phyloP scores from a whole-genome alignment of 23 red algal species.

The Cyanidioschyzon merolae region DNA sequence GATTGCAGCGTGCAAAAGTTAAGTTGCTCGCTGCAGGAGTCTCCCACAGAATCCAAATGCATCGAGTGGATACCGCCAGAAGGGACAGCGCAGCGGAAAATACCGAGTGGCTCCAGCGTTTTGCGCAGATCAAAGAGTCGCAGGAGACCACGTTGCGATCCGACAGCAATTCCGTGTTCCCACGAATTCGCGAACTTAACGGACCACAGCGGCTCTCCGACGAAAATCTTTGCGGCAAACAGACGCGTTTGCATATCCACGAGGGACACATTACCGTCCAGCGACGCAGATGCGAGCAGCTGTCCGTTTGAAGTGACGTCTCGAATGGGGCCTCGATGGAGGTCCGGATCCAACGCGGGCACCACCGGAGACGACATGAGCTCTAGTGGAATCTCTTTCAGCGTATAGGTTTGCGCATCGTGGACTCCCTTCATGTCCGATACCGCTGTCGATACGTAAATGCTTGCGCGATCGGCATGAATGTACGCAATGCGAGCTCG shows the following conservation, averaged over 20 bases:
- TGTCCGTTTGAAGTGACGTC: neutral
- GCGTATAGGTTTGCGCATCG: neutral
- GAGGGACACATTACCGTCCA: neutral
- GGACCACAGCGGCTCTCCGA: neutral
- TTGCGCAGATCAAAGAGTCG: neutral
- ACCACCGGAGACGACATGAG: neutral
- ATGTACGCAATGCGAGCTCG: neutral
- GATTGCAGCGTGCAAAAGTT: neutral
- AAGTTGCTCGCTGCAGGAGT: neutral
- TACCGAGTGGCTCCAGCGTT: neutral
- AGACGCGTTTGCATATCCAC: neutral
- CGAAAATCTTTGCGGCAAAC: neutral
- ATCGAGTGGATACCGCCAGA: neutral
- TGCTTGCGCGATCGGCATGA: neutral
- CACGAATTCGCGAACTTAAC: neutral
- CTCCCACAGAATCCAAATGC: neutral
- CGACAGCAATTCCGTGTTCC: neutral
- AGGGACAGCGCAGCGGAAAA: neutral
- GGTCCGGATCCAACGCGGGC: neutral
- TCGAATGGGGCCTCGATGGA: neutral
- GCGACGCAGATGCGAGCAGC: conserved; percentile 12
- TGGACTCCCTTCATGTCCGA: neutral
- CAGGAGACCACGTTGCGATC: neutral
- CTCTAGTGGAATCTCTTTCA: neutral
- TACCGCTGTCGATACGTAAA: neutral